Conservation (phyloP, 352 stramenopile species). For the Globisporangium splendens region DNA sequence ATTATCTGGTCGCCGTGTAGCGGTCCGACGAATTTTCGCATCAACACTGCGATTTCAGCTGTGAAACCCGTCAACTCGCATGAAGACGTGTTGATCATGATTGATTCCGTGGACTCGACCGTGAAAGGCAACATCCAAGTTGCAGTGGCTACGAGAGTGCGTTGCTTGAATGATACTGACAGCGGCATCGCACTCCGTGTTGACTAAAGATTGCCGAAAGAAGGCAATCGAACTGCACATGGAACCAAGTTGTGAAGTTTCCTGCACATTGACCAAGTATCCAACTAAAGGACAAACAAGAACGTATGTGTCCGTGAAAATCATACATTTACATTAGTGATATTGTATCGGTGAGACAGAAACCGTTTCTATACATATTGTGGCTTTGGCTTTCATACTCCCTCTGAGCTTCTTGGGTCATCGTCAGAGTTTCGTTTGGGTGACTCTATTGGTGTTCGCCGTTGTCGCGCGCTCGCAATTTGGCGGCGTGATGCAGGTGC, state of each 20-base stretch:
- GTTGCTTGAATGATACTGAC: not conserved
- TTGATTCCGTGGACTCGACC: slow-evolving; percentile 28
- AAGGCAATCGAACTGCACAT: not conserved
- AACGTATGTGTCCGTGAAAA: too few relatives aligned
- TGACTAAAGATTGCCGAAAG: not conserved
- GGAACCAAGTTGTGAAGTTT: not conserved
- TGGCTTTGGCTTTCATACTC: not conserved
- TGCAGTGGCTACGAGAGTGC: slow-evolving; percentile 17
- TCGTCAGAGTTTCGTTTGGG: not conserved
- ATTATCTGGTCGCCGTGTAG: slow-evolving; percentile 32
- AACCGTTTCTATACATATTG: not conserved
- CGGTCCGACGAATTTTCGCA: slow-evolving; percentile 29
- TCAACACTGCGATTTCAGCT: slow-evolving; percentile 23
- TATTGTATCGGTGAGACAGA: too few relatives aligned
- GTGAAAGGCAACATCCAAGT: slow-evolving; percentile 24
- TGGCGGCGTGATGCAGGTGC: not conserved
- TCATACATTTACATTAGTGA: too few relatives aligned
- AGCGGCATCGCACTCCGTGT: not conserved
- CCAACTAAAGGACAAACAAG: not conserved
- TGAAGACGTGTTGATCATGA: slow-evolving; percentile 22
- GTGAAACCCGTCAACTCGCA: not conserved
- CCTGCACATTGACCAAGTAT: not conserved
- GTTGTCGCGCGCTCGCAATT: not conserved
- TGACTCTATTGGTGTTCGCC: not conserved
- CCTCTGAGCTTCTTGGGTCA: not conserved